A percentile compares a stretch with the other conserved stretches of the same genome.
These are phyloP conservation scores for Glaciozyma antarctica DNA, from an alignment of 768 basidiomycete genomes.

Conservation along the genomic window DNA sequence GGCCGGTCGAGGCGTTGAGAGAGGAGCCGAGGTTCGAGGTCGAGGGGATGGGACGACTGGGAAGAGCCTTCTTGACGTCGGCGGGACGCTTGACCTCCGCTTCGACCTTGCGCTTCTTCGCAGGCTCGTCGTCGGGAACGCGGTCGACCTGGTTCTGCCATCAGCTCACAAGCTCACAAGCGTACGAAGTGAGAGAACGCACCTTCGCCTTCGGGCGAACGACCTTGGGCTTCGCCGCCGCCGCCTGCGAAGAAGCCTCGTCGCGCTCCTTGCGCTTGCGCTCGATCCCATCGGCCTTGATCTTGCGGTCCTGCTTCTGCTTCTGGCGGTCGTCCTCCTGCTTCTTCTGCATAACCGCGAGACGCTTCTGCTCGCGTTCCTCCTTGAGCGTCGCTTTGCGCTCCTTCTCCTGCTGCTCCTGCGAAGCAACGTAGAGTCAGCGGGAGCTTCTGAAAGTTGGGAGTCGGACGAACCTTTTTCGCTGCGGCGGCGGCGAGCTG, in stretches of 20 bases:
- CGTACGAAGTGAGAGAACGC: background rate
- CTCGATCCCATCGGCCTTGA: constrained; percentile 36
- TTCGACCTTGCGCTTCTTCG: constrained; percentile 60
- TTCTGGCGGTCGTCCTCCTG: constrained; percentile 62
- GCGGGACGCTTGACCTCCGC: constrained; percentile 51
- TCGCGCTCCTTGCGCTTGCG: constrained; percentile 40
- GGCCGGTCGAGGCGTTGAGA: constrained; percentile 13
- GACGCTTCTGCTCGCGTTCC: constrained; percentile 60
- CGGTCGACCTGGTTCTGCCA: background rate
- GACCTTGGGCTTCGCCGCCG: constrained; percentile 13
- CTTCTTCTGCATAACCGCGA: constrained; percentile 59
- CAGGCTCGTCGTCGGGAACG: constrained; percentile 54
- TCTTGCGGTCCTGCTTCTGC: constrained; percentile 72
- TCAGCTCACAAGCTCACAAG: background rate
- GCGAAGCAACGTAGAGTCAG: constrained; percentile 1
- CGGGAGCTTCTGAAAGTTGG: background rate
- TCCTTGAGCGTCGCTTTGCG: constrained; percentile 54
- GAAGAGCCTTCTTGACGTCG: constrained; percentile 49
- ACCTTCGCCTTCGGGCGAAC: constrained; percentile 22
- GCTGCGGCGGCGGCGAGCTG: constrained; percentile 73
- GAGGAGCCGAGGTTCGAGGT: constrained; percentile 9
- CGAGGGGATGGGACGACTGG: constrained; percentile 23
- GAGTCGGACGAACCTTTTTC: constrained; percentile 60
- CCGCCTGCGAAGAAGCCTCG: constrained; percentile 8
- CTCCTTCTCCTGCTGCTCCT: constrained; percentile 86